Evolutionary conservation across 345 rosid species (phyloP).

Genomic region (Eucalyptus virginea): DNA sequence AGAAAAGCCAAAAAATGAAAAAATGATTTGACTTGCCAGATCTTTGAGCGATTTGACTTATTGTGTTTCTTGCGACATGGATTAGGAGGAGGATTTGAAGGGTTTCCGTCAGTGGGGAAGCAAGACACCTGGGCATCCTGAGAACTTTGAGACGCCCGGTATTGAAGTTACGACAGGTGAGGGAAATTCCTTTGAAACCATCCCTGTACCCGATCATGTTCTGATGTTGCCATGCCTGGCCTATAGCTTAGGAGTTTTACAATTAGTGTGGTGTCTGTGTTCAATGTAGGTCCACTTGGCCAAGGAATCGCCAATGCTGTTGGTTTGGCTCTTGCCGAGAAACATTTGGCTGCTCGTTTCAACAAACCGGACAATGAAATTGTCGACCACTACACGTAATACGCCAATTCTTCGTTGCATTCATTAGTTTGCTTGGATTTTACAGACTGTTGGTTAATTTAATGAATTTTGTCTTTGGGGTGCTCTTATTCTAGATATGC

Average conservation of each 20-base stretch:
- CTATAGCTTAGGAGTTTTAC: neutral
- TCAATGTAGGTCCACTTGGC: conserved; percentile 76
- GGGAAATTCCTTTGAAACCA: neutral
- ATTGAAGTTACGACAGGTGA: conserved; percentile 97
- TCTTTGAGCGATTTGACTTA: neutral
- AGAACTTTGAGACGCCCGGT: conserved; percentile 99
- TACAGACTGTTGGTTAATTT: neutral
- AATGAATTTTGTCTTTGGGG: neutral
- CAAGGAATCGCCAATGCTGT: conserved; percentile 92
- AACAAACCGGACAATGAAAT: conserved; percentile 78
- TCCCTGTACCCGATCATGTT: neutral
- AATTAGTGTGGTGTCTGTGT: neutral
- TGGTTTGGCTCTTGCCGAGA: conserved; percentile 92
- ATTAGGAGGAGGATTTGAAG: conserved; percentile 91
- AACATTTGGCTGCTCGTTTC: conserved; percentile 84
- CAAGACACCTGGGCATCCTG: conserved; percentile 99
- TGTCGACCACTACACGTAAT: conserved; percentile 87
- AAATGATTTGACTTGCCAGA: neutral
- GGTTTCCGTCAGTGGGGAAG: conserved; percentile 91
- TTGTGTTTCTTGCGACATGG: neutral
- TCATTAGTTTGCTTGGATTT: neutral
- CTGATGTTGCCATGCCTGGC: neutral
- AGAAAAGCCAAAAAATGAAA: neutral
- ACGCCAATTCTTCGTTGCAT: neutral
- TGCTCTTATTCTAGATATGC: conserved; percentile 27